Evolutionary conservation across 345 rosid species (phyloP).

Genomic region (Citrus reticulata): DNA sequence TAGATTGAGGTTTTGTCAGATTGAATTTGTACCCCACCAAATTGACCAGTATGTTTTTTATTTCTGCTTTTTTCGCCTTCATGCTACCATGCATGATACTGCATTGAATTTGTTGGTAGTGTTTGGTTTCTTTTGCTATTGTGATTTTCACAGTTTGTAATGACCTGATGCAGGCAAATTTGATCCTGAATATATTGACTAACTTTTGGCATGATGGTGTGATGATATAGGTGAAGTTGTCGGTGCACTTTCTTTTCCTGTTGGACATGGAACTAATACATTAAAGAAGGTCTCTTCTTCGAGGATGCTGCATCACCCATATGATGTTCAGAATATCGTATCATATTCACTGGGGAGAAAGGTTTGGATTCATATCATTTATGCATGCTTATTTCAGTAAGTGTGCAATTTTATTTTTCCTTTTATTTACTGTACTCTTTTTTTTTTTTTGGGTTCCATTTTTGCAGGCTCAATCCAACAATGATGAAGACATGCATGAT

Average conservation of each 20-base stretch:
- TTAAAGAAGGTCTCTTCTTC: constrained; percentile 78
- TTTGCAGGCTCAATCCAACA: constrained; percentile 44
- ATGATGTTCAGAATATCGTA: constrained; percentile 46
- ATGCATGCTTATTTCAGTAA: not conserved
- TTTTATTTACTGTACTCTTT: not conserved
- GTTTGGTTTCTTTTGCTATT: not conserved
- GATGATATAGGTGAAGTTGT: constrained; percentile 85
- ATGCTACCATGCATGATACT: not conserved
- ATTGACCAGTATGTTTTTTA: not conserved
- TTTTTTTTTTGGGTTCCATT: constrained; percentile 4
- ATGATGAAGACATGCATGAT: constrained; percentile 47
- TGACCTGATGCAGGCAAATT: not conserved
- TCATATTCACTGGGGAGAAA: constrained; percentile 63
- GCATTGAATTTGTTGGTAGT: not conserved
- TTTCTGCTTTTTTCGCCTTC: not conserved
- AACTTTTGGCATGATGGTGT: constrained; percentile 8
- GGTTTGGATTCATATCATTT: constrained; percentile 32
- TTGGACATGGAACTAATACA: constrained; percentile 57
- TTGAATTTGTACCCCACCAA: not conserved
- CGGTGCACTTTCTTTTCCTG: constrained; percentile 81
- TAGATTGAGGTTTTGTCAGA: not conserved
- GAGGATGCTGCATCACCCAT: constrained; percentile 61
- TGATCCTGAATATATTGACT: not conserved
- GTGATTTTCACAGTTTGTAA: not conserved
- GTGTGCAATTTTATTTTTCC: not conserved